Evolutionary conservation across 2,329 filamentous ascomycete species (phyloP).

Genomic region (Byssoonygena ceratinophila): DNA sequence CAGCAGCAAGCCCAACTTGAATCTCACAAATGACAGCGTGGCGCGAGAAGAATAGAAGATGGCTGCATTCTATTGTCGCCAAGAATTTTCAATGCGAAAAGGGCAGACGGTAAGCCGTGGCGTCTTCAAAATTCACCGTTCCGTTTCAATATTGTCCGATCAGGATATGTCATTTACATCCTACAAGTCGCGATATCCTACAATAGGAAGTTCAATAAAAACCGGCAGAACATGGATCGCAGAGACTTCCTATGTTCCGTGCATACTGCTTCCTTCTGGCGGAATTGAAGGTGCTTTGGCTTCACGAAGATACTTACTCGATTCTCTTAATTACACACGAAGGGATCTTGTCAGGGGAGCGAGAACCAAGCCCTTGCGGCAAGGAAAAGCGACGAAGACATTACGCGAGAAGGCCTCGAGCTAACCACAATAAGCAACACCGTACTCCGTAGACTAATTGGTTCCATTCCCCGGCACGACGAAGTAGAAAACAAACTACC

Average conservation of each 20-base stretch:
- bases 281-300: background rate
- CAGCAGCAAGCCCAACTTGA: background rate
- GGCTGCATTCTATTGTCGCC: background rate
- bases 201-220: background rate
- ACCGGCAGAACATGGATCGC: background rate
- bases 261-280: background rate
- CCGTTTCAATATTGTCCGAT: background rate
- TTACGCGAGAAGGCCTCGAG: background rate
- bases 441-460: background rate
- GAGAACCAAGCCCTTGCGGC: background rate
- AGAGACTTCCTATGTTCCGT: too few relatives aligned
- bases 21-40: background rate
- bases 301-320: background rate
- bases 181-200: background rate
- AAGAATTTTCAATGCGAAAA: background rate
- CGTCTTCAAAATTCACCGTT: background rate
- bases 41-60: background rate
- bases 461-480: background rate
- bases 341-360: background rate
- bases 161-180: background rate
- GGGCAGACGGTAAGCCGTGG: background rate
- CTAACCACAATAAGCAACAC: background rate
- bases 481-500: slow-evolving; percentile 1
- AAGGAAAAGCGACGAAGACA: background rate
- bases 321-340: background rate